These are phyloP conservation scores for Paracoccidioides brasiliensis DNA, from an alignment of 2,329 filamentous ascomycete species.

Conservation along the genomic window DNA sequence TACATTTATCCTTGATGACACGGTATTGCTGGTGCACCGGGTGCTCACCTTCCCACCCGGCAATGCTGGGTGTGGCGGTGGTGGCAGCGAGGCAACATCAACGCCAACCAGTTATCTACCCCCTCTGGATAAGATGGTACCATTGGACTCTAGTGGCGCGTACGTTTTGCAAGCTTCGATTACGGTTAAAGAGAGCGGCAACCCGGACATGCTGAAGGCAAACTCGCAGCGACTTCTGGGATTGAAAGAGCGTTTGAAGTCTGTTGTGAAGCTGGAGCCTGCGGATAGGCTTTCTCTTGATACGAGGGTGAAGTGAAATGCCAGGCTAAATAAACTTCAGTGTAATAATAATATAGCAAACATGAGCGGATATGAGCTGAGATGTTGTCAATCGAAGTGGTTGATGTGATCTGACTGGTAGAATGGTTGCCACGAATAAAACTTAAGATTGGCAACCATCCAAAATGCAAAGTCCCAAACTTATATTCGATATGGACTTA, in stretches of 20 bases:
- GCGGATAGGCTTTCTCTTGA: conserved; percentile 48
- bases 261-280: conserved; percentile 42
- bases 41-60: conserved; percentile 35
- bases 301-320: conserved; percentile 42
- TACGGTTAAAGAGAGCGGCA: conserved; percentile 42
- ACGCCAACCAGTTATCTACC: conserved; percentile 29
- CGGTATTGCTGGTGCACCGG: conserved; percentile 44
- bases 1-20: conserved; percentile 45
- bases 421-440: not conserved
- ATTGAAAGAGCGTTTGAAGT: conserved; percentile 43
- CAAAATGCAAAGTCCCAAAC: too few species aligned
- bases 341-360: not conserved
- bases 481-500: too few species aligned
- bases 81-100: not conserved
- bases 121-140: conserved; percentile 32
- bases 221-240: conserved; percentile 43
- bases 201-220: conserved; percentile 40
- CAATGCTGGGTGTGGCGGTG: conserved; percentile 4
- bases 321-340: conserved; percentile 6
- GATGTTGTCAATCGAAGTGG: too few species aligned
- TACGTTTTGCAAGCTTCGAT: conserved; percentile 48
- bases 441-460: too few species aligned
- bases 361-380: too few species aligned
- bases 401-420: too few species aligned
- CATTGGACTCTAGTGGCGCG: conserved; percentile 43